A percentile compares a stretch with the other conserved stretches of the same genome.
Evolutionary conservation across 1,139 yeast genomes (phyloP).

Genomic region (Suhomyces yuchorum): DNA sequence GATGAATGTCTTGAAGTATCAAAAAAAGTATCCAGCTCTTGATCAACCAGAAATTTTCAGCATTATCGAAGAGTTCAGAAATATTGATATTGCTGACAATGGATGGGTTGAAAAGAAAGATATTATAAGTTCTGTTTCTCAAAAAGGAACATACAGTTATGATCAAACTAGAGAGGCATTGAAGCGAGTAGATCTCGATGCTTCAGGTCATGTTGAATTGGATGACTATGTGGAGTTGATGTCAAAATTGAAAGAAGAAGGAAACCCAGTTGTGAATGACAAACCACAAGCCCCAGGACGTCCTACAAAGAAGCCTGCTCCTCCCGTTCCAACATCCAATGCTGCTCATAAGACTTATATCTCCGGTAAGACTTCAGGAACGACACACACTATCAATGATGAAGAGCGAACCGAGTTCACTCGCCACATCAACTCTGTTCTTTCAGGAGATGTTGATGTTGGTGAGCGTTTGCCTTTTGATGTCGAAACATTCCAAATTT

Average conservation of each 20-base stretch:
- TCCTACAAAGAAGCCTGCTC: slow-evolving; percentile 22
- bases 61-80: slow-evolving; percentile 75
- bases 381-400: slow-evolving; percentile 96
- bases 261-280: slow-evolving; percentile 21
- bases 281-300: slow-evolving; percentile 23
- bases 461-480: slow-evolving; percentile 90
- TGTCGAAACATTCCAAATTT: slow-evolving; percentile 90
- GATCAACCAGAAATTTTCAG: slow-evolving; percentile 84
- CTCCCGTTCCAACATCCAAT: slow-evolving; percentile 51
- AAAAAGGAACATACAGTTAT: slow-evolving; percentile 77
- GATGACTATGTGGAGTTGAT: slow-evolving; percentile 92
- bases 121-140: slow-evolving; percentile 80
- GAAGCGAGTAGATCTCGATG: slow-evolving; percentile 89
- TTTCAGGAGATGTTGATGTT: slow-evolving; percentile 86
- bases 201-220: slow-evolving; percentile 94
- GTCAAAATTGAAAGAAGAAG: slow-evolving; percentile 61
- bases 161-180: slow-evolving; percentile 94
- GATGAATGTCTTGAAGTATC: slow-evolving; percentile 55
- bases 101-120: slow-evolving; percentile 97
- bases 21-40: slow-evolving; percentile 83
- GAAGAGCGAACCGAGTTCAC: slow-evolving; percentile 97
- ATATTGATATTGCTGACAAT: slow-evolving; percentile 83
- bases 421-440: slow-evolving; percentile 88
- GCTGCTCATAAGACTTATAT: slow-evolving; percentile 73
- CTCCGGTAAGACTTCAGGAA: slow-evolving; percentile 79